Evolutionary conservation across 257 asterid genomes (phyloP), one percentile per base, ranked within the genome.

Genomic region (Parsonsia alboflavescens): DNA sequence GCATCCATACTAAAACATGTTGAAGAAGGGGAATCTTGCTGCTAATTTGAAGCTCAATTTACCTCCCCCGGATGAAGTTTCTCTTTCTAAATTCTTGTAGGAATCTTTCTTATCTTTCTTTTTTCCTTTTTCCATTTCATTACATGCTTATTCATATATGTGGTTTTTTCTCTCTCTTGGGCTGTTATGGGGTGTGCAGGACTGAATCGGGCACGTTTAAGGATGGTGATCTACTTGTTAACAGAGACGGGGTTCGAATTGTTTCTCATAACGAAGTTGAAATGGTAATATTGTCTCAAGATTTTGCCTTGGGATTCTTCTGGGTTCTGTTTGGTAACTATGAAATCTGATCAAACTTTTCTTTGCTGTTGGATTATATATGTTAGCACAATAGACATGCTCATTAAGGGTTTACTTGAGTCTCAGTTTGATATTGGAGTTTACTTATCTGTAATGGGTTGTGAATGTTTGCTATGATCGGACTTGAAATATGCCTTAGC

Each of bases 221-320:
- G 91, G 93, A 90, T 87, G 99, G 98, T 26, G 98, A 95, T 87
- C 92, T 95, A 77, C 84, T 92, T 85, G 99, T 95, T 76, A 95
- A 92, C 82, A 84, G 87, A 77, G 92, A 95, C 70, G 98, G 99
- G 13, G 96, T 95, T 79, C 89, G 98, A 74, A 82, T 95, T 78
- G 94, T 91, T 44, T 84, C 98, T 19, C 85, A 88, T 63, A 80
- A 75, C 77, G 90, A 89, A 89, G 86, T 83, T 73, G 96, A 88
- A 81, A 80, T 89, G 76, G 99, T 95, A 85, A 57, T 89, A 39
- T 36, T 48, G 36, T 42, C 41, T 73, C 57, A 48, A 50, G 21
- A 22, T 36, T 41, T 74, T 58, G 22, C 13, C 36, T 58, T 13
- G 11, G 48, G 12, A 19, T 49, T 50, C 45, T 56, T 63, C 36